Evolutionary conservation across 129 eudicot genomes (phyloP).

Genomic region (Cynara cardunculus): DNA sequence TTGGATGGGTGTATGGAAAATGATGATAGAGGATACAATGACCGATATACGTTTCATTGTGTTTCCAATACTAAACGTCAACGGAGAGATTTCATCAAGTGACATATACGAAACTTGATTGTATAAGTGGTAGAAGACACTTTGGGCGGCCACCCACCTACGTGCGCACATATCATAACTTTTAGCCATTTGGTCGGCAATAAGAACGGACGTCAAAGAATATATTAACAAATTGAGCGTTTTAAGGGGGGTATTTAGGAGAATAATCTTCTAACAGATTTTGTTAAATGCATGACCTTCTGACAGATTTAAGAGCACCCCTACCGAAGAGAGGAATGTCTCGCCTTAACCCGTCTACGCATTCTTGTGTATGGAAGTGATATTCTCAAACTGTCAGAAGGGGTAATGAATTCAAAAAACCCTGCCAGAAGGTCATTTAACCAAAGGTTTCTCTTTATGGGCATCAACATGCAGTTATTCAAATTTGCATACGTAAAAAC

Average conservation of each 20-base stretch:
- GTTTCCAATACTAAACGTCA: slow-evolving; percentile 48
- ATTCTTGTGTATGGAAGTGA: neutral
- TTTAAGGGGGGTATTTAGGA: neutral
- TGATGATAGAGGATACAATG: slow-evolving; percentile 45
- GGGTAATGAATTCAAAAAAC: neutral
- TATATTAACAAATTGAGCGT: neutral
- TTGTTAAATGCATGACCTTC: neutral
- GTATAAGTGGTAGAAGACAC: slow-evolving; percentile 74
- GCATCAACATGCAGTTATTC: neutral
- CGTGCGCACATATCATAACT: slow-evolving; percentile 14
- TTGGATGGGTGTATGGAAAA: slow-evolving; percentile 45
- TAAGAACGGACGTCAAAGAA: neutral
- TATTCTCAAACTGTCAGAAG: neutral
- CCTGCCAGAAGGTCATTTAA: neutral
- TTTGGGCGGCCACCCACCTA: slow-evolving; percentile 86
- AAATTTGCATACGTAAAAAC: neutral
- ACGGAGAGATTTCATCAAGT: slow-evolving; percentile 43
- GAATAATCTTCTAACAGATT: neutral
- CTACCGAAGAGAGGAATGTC: neutral
- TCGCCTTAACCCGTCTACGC: neutral
- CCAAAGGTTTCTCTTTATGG: neutral
- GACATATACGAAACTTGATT: slow-evolving; percentile 73
- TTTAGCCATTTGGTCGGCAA: neutral
- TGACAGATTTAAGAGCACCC: neutral
- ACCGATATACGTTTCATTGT: slow-evolving; percentile 52